These are phyloP conservation scores for Nothopassalora personata DNA, from an alignment of 2,329 filamentous ascomycete species.

Conservation along the genomic window DNA sequence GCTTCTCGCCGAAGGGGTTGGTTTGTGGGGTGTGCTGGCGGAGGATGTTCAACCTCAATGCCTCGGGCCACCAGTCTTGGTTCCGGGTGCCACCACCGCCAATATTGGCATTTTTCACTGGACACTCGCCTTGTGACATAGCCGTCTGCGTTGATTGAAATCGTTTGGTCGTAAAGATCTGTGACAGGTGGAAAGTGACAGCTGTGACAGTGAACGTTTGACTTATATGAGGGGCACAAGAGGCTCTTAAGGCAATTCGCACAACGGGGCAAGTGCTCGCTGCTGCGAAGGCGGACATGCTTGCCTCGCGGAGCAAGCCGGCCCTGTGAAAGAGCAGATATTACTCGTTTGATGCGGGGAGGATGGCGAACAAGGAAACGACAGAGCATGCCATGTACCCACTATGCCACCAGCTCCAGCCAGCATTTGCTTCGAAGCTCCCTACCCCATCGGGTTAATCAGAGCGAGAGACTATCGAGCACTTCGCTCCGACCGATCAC, in stretches of 20 bases:
- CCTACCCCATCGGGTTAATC: background rate
- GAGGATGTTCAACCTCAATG: slow-evolving; percentile 64
- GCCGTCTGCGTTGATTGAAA: slow-evolving; percentile 4
- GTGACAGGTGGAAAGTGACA: background rate
- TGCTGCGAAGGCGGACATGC: background rate
- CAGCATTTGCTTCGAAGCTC: background rate
- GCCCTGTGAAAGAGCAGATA: background rate
- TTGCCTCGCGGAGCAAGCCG: slow-evolving; percentile 1
- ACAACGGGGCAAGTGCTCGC: background rate
- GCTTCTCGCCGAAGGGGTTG: slow-evolving; percentile 59
- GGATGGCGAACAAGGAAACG: background rate
- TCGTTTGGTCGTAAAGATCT: background rate
- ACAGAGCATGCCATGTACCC: background rate
- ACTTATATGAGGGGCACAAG: background rate
- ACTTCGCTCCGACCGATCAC: background rate
- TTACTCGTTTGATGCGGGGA: background rate
- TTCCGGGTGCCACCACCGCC: slow-evolving; percentile 57
- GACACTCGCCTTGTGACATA: slow-evolving; percentile 28
- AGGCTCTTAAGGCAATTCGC: background rate
- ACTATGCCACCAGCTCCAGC: background rate
- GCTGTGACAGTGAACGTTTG: background rate
- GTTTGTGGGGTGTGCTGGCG: slow-evolving; percentile 62
- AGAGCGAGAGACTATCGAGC: background rate
- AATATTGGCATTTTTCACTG: slow-evolving; percentile 27
- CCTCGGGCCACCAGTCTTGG: slow-evolving; percentile 69